Conservation (phyloP, 2,329 filamentous ascomycete species). For the Beauveria australis region DNA sequence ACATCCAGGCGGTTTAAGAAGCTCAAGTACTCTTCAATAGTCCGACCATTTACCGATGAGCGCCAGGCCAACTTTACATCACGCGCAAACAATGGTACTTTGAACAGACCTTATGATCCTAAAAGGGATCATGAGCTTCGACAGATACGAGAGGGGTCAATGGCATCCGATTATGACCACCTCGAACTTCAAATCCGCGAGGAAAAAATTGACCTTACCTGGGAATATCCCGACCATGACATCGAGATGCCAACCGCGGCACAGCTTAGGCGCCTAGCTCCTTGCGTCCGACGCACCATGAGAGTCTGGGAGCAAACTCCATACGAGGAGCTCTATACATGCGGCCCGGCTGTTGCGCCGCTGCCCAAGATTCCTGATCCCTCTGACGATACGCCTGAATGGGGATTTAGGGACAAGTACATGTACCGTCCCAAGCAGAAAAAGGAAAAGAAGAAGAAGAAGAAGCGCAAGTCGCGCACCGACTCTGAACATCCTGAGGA, state of each 20-base stretch:
- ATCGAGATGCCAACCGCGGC: neutral
- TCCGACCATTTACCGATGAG: too few relatives aligned
- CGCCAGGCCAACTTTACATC: neutral
- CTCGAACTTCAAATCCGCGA: neutral
- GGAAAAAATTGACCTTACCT: neutral
- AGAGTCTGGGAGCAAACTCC: neutral
- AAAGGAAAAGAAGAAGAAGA: neutral
- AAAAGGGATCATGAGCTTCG: neutral
- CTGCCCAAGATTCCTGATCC: neutral
- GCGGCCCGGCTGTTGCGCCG: neutral
- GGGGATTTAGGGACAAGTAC: neutral
- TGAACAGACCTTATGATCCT: neutral
- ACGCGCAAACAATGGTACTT: fast-evolving
- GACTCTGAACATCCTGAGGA: neutral
- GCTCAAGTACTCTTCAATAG: too few relatives aligned
- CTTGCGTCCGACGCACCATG: neutral
- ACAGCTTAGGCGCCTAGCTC: neutral
- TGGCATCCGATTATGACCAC: neutral
- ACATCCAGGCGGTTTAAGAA: neutral
- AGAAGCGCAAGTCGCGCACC: neutral
- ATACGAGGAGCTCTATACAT: neutral
- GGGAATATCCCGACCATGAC: neutral
- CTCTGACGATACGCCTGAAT: neutral
- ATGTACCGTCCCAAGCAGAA: neutral
- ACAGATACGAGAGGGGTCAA: neutral